Evolutionary conservation across 331 rosid species (phyloP).

Genomic region (Erythrophleum ivorense): DNA sequence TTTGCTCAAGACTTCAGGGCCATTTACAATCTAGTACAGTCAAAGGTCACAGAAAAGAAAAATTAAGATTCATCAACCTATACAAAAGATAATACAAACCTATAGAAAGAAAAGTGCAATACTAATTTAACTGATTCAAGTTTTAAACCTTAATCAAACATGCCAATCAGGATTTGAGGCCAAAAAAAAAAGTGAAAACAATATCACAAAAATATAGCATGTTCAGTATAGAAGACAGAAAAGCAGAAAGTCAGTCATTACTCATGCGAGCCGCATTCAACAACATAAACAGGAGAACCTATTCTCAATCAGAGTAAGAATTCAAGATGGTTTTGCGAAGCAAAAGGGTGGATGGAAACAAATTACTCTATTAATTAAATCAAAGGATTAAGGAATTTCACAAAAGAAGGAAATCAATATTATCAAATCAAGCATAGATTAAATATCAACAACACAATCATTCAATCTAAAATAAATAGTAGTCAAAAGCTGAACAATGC

Average conservation of each 20-base stretch:
- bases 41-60: neutral
- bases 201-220: neutral
- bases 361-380: neutral
- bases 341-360: neutral
- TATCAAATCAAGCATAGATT: slow-evolving; percentile 31
- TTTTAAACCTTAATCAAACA: slow-evolving; percentile 32
- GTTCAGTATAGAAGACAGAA: slow-evolving; percentile 22
- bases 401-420: slow-evolving; percentile 23
- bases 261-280: neutral
- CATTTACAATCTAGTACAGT: slow-evolving; percentile 77
- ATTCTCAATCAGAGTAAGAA: neutral
- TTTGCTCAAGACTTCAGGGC: slow-evolving; percentile 96
- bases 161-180: slow-evolving; percentile 31
- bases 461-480: neutral
- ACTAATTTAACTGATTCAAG: neutral
- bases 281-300: neutral
- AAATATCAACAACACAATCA: slow-evolving; percentile 17
- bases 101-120: neutral
- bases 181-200: slow-evolving; percentile 7
- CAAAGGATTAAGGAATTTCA: neutral
- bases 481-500: no score
- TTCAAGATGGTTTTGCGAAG: neutral
- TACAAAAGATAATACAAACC: neutral
- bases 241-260: slow-evolving; percentile 14
- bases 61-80: neutral